phyloP scores from a whole-genome alignment of 169 alveolate genomes.

The Sarcocystis neurona region DNA sequence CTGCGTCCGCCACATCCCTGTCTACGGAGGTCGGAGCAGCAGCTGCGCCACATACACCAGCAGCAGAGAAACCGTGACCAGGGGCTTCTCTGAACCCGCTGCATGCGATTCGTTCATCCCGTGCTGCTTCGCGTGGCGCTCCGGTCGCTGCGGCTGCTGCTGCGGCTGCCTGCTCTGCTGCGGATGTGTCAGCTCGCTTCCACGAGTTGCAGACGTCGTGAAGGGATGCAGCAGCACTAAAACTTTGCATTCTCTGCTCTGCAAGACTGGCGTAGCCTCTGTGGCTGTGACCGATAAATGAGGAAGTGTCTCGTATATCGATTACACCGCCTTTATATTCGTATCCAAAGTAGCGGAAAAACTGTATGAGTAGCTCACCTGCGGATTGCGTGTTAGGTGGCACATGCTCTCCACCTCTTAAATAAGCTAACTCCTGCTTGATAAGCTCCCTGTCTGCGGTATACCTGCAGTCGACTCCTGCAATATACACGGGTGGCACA shows the following conservation, averaged over 20 bases:
- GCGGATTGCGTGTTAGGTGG: neutral
- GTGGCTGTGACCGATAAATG: too few species aligned
- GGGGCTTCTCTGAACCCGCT: too few species aligned
- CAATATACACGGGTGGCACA: slow-evolving; percentile 58
- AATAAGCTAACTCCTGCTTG: slow-evolving; percentile 44
- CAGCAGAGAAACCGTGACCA: too few species aligned
- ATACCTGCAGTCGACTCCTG: slow-evolving; percentile 69
- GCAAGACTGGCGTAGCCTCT: too few species aligned
- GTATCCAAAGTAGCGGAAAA: slow-evolving; percentile 61
- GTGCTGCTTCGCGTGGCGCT: slow-evolving; percentile 34
- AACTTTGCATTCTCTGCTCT: too few species aligned
- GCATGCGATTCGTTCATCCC: slow-evolving; percentile 26
- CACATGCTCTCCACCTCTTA: neutral
- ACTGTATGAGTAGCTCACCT: slow-evolving; percentile 55
- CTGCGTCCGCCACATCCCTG: too few species aligned
- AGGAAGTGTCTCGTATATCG: slow-evolving; percentile 40
- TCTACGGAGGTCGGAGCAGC: too few species aligned
- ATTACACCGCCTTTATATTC: slow-evolving; percentile 45
- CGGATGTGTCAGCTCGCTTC: too few species aligned
- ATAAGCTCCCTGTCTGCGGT: slow-evolving; percentile 31
- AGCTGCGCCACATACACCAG: too few species aligned
- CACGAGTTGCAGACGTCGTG: too few species aligned
- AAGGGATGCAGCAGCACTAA: too few species aligned
- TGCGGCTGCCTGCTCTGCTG: slow-evolving; percentile 11
- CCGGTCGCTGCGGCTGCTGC: slow-evolving; percentile 47